Conservation (phyloP, 139 green algal genomes). For the Chlamydomonas applanata region DNA sequence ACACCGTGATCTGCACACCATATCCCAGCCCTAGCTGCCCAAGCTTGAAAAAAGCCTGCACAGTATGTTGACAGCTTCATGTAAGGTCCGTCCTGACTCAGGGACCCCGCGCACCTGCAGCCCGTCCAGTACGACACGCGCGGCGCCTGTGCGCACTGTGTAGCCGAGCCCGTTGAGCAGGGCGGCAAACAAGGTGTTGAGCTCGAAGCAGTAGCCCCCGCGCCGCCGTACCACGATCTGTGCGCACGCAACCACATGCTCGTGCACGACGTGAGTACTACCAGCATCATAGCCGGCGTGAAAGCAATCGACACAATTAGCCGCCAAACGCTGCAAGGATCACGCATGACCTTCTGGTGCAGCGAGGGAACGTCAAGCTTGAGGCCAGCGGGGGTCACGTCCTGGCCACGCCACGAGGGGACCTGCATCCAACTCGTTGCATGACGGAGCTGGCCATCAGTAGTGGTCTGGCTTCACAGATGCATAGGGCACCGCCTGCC, state of each 20-base stretch:
- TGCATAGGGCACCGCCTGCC: too few species aligned
- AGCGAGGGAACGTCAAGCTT: slow-evolving; percentile 3
- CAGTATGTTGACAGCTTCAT: too few species aligned
- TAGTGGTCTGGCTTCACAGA: too few species aligned
- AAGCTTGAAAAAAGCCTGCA: too few species aligned
- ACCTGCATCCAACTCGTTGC: background rate
- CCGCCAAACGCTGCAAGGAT: too few species aligned
- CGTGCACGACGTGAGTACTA: background rate
- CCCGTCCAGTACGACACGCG: slow-evolving; percentile 14
- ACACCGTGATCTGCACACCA: too few species aligned
- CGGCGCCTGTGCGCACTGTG: slow-evolving; percentile 4
- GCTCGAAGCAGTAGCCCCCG: slow-evolving; percentile 5
- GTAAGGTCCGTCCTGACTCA: too few species aligned
- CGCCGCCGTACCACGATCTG: background rate
- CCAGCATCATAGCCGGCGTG: too few species aligned
- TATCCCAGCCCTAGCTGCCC: too few species aligned
- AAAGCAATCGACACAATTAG: too few species aligned
- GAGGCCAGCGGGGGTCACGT: background rate
- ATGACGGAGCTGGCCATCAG: too few species aligned
- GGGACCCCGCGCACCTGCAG: background rate
- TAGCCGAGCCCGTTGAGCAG: slow-evolving; percentile 8
- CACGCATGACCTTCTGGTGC: slow-evolving; percentile 10
- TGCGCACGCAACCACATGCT: background rate
- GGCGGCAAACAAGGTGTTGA: slow-evolving; percentile 3
- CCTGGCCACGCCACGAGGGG: background rate